Conservation (phyloP, 2,329 filamentous ascomycete genomes). For the Neonectria punicea region DNA sequence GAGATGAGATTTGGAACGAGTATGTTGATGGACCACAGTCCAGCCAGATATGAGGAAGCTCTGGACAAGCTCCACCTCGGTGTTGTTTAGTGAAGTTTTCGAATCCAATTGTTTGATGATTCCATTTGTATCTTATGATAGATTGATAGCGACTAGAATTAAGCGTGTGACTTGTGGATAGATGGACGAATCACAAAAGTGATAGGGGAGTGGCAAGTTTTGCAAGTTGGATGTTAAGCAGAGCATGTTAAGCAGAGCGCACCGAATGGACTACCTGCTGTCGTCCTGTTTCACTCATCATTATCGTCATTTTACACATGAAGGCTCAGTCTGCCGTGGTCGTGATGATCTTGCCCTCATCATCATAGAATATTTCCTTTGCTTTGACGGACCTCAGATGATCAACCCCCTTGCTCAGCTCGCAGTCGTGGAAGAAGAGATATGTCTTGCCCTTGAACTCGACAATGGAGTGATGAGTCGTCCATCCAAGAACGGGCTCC, state of each 20-base stretch:
- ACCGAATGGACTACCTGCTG: not conserved
- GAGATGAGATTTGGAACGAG: constrained; percentile 77
- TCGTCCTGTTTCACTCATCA: not conserved
- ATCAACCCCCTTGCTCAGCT: constrained; percentile 73
- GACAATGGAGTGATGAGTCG: constrained; percentile 82
- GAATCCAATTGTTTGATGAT: not conserved
- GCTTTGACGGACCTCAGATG: constrained; percentile 80
- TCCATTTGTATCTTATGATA: not conserved
- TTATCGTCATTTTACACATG: not conserved
- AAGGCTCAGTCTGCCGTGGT: constrained; percentile 43
- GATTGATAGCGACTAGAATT: not conserved
- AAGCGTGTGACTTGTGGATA: not conserved
- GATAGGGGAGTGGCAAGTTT: not conserved
- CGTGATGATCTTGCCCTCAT: constrained; percentile 68
- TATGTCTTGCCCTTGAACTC: constrained; percentile 79
- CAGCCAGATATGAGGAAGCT: constrained; percentile 77
- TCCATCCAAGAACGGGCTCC: constrained; percentile 83
- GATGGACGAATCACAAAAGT: not conserved
- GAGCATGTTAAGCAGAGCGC: not conserved
- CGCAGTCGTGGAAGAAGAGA: constrained; percentile 81
- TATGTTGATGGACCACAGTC: constrained; percentile 81
- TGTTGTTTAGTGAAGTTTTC: constrained; percentile 48
- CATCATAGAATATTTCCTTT: constrained; percentile 78
- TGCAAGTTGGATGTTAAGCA: not conserved
- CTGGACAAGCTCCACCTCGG: constrained; percentile 68